Evolutionary conservation across 139 green algal genomes (phyloP).

Genomic region (Micromonas commoda): DNA sequence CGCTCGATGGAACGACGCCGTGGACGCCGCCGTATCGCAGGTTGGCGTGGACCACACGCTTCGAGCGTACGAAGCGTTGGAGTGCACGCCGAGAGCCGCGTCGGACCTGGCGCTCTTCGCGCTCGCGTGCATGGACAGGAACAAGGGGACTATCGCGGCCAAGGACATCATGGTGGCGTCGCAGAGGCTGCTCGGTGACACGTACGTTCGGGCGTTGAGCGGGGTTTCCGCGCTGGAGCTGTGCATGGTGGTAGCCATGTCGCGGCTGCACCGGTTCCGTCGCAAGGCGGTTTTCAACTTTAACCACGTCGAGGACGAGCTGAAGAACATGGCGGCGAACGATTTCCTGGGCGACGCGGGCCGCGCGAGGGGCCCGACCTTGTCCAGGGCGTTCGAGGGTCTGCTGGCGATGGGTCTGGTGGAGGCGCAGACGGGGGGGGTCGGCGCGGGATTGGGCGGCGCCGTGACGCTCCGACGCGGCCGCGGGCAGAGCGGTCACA

Average conservation of each 20-base stretch:
- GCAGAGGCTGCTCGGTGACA: not conserved
- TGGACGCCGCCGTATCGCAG: not conserved
- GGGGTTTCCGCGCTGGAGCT: constrained; percentile 19
- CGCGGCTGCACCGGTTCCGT: constrained; percentile 10
- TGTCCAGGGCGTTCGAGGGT: not conserved
- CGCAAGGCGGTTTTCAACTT: not conserved
- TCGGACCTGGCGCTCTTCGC: not conserved
- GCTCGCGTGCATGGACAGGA: not conserved
- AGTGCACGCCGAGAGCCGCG: not conserved
- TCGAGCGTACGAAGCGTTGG: not conserved
- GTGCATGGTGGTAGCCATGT: constrained; percentile 24
- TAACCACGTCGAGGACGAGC: not conserved
- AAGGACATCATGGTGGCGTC: not conserved
- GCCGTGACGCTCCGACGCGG: no score
- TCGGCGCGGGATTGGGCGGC: no score
- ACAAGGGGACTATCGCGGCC: not conserved
- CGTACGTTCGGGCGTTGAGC: not conserved
- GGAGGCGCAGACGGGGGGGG: not conserved
- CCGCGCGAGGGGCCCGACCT: not conserved
- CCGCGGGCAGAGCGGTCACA: no score
- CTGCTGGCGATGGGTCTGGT: not conserved
- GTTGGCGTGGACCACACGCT: not conserved
- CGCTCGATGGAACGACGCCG: not conserved
- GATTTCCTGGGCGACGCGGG: not conserved
- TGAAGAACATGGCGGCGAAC: not conserved